Conservation (phyloP, 805 yeast species). For the Kregervanrija fluxuum region DNA sequence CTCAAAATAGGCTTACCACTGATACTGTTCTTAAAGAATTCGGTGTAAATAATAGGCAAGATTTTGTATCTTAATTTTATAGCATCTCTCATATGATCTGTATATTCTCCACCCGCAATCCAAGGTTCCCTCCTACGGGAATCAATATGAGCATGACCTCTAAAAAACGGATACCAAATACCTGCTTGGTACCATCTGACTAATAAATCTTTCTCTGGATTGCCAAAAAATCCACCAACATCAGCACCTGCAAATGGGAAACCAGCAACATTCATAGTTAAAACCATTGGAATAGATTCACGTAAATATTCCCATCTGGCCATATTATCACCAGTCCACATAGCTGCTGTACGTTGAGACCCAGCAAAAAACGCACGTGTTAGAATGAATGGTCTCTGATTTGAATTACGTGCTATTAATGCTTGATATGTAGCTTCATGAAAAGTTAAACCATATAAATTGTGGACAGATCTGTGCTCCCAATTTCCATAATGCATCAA, state of each 20-base stretch:
- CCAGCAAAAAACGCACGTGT: slow-evolving; percentile 89
- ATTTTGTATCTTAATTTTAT: slow-evolving; percentile 66
- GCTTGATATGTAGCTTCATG: slow-evolving; percentile 77
- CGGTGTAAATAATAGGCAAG: slow-evolving; percentile 74
- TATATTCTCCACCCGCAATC: slow-evolving; percentile 70
- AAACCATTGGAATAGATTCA: slow-evolving; percentile 78
- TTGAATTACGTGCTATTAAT: slow-evolving; percentile 40
- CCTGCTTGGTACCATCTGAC: slow-evolving; percentile 96
- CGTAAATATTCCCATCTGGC: slow-evolving; percentile 85
- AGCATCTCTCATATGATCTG: slow-evolving; percentile 59
- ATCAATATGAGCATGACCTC: slow-evolving; percentile 96
- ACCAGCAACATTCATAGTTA: slow-evolving; percentile 75
- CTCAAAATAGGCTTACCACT: slow-evolving; percentile 64
- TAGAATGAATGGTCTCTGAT: slow-evolving; percentile 75
- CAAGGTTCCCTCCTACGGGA: slow-evolving; percentile 91
- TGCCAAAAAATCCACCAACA: slow-evolving; percentile 93
- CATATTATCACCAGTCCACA: slow-evolving; percentile 98
- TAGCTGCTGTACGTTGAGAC: slow-evolving; percentile 83
- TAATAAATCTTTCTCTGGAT: slow-evolving; percentile 74
- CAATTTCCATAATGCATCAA: slow-evolving; percentile 66
- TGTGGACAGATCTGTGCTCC: slow-evolving; percentile 92
- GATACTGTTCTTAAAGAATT: slow-evolving; percentile 56
- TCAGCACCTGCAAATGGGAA: slow-evolving; percentile 95
- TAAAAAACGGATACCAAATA: slow-evolving; percentile 90
- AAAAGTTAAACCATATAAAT: slow-evolving; percentile 70